Evolutionary conservation across 305 asterid genomes (phyloP).

Genomic region (Lippia alba): DNA sequence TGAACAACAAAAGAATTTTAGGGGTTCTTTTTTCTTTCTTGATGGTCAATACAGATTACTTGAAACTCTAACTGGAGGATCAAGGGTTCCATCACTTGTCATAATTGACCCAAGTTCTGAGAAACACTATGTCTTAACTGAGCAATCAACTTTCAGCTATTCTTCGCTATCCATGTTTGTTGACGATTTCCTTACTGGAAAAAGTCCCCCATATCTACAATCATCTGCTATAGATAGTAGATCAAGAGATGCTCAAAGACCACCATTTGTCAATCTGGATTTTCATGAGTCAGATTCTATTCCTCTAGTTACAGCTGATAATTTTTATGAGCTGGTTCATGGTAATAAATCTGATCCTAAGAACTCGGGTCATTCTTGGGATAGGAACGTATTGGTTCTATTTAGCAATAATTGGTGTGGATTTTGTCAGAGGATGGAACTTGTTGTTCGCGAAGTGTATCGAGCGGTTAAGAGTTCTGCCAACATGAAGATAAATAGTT

Average conservation of each 20-base stretch:
- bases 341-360: slow-evolving; percentile 60
- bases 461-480: slow-evolving; percentile 69
- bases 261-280: slow-evolving; percentile 93
- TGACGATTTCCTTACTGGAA: slow-evolving; percentile 62
- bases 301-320: slow-evolving; percentile 66
- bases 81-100: slow-evolving; percentile 72
- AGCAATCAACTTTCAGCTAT: slow-evolving; percentile 49
- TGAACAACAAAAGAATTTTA: slow-evolving; percentile 44
- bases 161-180: slow-evolving; percentile 65
- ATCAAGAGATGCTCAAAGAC: slow-evolving; percentile 60
- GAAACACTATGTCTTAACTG: slow-evolving; percentile 67
- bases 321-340: slow-evolving; percentile 72
- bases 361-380: slow-evolving; percentile 50
- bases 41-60: slow-evolving; percentile 87
- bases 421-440: slow-evolving; percentile 95
- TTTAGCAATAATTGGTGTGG: slow-evolving; percentile 94
- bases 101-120: slow-evolving; percentile 70
- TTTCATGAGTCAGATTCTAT: slow-evolving; percentile 86
- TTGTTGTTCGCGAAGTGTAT: slow-evolving; percentile 90
- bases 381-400: slow-evolving; percentile 75
- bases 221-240: slow-evolving; percentile 57
- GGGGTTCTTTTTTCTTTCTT: slow-evolving; percentile 66
- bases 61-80: slow-evolving; percentile 72
- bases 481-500: slow-evolving; percentile 48
- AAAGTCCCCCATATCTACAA: slow-evolving; percentile 73